A percentile compares a stretch with the other conserved stretches of the same genome.
These are phyloP conservation scores for Yamadazyma epiphylla DNA, from an alignment of 1,139 yeast genomes.

Conservation along the genomic window DNA sequence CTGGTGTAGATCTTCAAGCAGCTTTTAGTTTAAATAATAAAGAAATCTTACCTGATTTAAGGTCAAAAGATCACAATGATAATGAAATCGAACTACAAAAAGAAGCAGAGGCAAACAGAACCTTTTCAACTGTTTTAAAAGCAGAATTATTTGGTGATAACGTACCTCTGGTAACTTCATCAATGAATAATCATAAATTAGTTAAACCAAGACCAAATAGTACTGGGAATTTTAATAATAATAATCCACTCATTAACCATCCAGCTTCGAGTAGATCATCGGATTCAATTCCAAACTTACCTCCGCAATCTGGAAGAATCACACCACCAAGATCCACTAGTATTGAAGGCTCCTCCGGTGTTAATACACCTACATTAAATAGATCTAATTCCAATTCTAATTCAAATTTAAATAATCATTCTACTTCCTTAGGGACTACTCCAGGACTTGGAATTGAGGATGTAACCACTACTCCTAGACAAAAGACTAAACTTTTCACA, in stretches of 20 bases:
- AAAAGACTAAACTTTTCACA: slow-evolving; percentile 57
- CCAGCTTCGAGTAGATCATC: slow-evolving; percentile 11
- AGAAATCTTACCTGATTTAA: slow-evolving; percentile 36
- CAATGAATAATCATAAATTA: slow-evolving; percentile 17
- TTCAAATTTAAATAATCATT: neutral
- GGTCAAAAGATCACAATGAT: slow-evolving; percentile 29
- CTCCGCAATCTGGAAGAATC: slow-evolving; percentile 13
- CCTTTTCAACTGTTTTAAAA: slow-evolving; percentile 80
- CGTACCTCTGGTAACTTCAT: slow-evolving; percentile 54
- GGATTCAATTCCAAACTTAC: slow-evolving; percentile 10
- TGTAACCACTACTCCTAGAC: slow-evolving; percentile 47
- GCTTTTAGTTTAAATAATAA: slow-evolving; percentile 67
- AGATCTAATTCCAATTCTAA: slow-evolving; percentile 2
- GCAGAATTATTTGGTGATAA: slow-evolving; percentile 91
- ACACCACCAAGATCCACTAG: slow-evolving; percentile 20
- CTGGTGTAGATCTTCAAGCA: slow-evolving; percentile 84
- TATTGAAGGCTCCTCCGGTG: slow-evolving; percentile 9
- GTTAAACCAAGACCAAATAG: slow-evolving; percentile 18
- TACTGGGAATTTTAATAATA: slow-evolving; percentile 15
- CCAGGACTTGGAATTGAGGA: slow-evolving; percentile 11
- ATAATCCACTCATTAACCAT: slow-evolving; percentile 6
- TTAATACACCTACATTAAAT: slow-evolving; percentile 5
- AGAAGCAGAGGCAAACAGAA: slow-evolving; percentile 80
- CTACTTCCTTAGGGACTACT: slow-evolving; percentile 3
- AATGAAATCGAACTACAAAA: slow-evolving; percentile 65